These are phyloP conservation scores for Nitzschia sp. DNA, from an alignment of 108 stramenopile species.

Conservation along the genomic window DNA sequence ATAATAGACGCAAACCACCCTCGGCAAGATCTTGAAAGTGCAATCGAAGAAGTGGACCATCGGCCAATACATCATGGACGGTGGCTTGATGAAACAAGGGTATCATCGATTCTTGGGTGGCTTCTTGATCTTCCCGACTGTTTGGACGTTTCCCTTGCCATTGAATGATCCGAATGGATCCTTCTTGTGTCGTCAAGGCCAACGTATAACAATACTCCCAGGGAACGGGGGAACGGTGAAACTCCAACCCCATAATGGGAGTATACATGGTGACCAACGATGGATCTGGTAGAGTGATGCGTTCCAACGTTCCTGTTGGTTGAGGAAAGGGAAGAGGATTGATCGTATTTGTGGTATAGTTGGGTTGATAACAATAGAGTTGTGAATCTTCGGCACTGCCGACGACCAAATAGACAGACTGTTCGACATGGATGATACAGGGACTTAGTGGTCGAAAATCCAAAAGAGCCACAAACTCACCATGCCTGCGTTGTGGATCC, in stretches of 20 bases:
- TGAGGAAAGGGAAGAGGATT: no score
- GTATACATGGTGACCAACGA: constrained; percentile 11
- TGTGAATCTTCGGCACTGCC: constrained; percentile 39
- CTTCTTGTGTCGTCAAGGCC: constrained; percentile 52
- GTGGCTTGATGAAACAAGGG: constrained; percentile 12
- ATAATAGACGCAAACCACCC: constrained; percentile 14
- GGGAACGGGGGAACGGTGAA: not conserved
- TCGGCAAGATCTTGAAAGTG: constrained; percentile 23
- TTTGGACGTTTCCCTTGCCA: constrained; percentile 9
- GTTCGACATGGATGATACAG: constrained; percentile 10
- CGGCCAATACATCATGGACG: constrained; percentile 41
- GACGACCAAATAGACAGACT: constrained; percentile 16
- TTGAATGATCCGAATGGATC: constrained; percentile 40
- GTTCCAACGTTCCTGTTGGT: not conserved
- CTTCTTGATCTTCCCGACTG: no score
- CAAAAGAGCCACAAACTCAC: not conserved
- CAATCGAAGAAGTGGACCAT: constrained; percentile 40
- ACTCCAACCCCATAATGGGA: constrained; percentile 41
- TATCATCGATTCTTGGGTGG: not conserved
- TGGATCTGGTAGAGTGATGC: not conserved
- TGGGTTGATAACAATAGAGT: constrained; percentile 29
- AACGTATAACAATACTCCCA: constrained; percentile 15
- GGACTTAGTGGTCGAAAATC: constrained; percentile 40
- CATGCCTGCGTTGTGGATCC: no score
- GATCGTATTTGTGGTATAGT: not conserved